Conservation (phyloP, 202 grass and related monocot genomes). For the Setaria italica region DNA sequence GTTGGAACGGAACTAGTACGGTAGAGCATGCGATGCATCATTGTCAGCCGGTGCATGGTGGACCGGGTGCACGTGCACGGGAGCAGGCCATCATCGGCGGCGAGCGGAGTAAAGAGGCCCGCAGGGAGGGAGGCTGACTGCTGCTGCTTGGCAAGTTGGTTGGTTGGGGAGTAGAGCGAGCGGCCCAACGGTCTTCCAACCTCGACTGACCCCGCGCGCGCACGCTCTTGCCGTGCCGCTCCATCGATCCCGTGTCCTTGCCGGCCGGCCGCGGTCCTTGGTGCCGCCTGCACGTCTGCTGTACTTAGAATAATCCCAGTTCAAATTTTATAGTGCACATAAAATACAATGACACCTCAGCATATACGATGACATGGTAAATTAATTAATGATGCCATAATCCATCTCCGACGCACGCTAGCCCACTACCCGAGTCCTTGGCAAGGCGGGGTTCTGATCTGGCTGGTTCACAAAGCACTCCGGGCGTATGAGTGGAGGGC, state of each 20-base stretch:
- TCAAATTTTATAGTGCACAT: no score
- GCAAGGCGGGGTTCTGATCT: no score
- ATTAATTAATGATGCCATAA: no score
- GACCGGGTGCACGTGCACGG: background rate
- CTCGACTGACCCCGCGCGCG: background rate
- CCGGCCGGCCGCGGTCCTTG: background rate
- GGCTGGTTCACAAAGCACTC: no score
- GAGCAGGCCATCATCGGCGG: background rate
- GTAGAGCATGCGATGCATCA: no score
- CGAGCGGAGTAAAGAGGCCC: slow-evolving; percentile 8
- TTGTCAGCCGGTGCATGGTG: background rate
- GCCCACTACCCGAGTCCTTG: no score
- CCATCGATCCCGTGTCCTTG: background rate
- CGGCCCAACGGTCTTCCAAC: slow-evolving; percentile 24
- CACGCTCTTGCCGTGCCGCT: slow-evolving; percentile 25
- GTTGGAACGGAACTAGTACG: no score
- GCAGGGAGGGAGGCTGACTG: background rate
- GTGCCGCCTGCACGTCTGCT: background rate
- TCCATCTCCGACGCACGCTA: no score
- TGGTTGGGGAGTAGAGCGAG: slow-evolving; percentile 26
- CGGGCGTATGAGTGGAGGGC: no score
- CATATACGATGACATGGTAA: no score
- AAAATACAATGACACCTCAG: no score
- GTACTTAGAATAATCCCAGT: no score
- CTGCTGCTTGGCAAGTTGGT: background rate